Percentiles rank a stretch among this genome's conserved stretches.
These are phyloP conservation scores for Agaricus blazei DNA, from an alignment of 768 basidiomycete species.

Conservation along the genomic window DNA sequence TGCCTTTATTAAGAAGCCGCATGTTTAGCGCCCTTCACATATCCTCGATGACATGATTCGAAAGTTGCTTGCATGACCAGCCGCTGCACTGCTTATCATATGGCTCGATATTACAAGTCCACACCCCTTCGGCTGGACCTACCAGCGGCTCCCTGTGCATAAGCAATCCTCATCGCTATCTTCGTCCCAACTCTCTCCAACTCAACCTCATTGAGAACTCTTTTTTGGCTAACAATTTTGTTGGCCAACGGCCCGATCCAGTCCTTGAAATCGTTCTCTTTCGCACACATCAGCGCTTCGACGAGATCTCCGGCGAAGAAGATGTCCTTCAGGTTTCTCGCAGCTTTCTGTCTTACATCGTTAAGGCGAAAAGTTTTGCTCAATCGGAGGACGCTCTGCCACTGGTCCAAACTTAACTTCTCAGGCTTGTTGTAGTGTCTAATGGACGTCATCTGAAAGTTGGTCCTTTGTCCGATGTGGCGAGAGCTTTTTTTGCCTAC, in stretches of 20 bases:
- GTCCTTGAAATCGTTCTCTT: constrained; percentile 1
- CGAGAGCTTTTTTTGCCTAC: neutral
- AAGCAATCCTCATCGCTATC: constrained; percentile 3
- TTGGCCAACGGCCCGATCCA: constrained; percentile 2
- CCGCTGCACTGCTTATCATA: too few relatives aligned
- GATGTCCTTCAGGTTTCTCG: constrained; percentile 1
- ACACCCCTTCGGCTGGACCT: too few relatives aligned
- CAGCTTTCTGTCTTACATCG: constrained; percentile 1
- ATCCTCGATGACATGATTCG: too few relatives aligned
- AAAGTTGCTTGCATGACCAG: too few relatives aligned
- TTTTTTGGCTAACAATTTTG: neutral
- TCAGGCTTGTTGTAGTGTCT: constrained; percentile 6
- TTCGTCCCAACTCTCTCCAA: neutral
- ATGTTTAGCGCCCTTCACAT: too few relatives aligned
- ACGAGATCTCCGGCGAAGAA: constrained; percentile 7
- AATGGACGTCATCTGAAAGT: neutral
- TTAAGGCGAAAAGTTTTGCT: constrained; percentile 1
- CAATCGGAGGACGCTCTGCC: constrained; percentile 3
- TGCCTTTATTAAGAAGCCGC: too few relatives aligned
- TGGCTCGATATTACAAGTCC: too few relatives aligned
- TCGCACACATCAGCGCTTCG: constrained; percentile 2
- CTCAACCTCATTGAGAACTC: neutral
- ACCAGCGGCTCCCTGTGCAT: constrained; percentile 3
- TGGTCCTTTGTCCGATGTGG: too few relatives aligned
- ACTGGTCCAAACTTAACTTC: neutral